phyloP scores from a whole-genome alignment of 2,329 filamentous ascomycete species.

The Fusarium longipes region DNA sequence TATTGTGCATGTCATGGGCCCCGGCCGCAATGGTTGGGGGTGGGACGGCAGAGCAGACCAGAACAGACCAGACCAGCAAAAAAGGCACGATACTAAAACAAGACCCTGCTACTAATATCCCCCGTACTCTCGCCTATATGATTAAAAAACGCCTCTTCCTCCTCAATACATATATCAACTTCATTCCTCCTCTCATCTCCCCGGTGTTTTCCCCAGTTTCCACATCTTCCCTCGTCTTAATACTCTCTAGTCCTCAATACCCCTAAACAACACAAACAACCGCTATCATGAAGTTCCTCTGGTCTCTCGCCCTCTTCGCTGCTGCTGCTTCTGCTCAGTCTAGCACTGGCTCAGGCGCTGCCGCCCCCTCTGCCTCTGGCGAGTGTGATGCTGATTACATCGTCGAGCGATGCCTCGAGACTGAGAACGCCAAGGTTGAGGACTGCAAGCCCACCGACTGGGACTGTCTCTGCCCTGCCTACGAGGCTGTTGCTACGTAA shows the following conservation, averaged over 20 bases:
- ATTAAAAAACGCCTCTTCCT: slow-evolving; percentile 32
- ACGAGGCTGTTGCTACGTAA: slow-evolving; percentile 60
- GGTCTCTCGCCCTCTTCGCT: slow-evolving; percentile 55
- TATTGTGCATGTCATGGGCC: slow-evolving; percentile 19
- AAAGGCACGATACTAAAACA: slow-evolving; percentile 33
- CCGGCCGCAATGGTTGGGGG: slow-evolving; percentile 13
- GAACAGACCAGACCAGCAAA: slow-evolving; percentile 7
- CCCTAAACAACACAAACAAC: slow-evolving; percentile 10
- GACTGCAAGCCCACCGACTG: slow-evolving; percentile 57
- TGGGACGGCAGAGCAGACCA: slow-evolving; percentile 32
- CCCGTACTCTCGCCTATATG: slow-evolving; percentile 31
- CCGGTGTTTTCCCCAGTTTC: background rate
- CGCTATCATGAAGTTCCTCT: slow-evolving; percentile 59
- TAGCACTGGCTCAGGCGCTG: slow-evolving; percentile 41
- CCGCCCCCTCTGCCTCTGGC: slow-evolving; percentile 47
- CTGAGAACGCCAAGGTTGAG: slow-evolving; percentile 54
- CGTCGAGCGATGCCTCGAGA: slow-evolving; percentile 57
- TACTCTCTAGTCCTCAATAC: background rate
- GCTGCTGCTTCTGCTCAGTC: slow-evolving; percentile 51
- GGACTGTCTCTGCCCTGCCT: slow-evolving; percentile 59
- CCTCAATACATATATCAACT: slow-evolving; percentile 7
- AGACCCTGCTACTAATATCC: slow-evolving; percentile 37
- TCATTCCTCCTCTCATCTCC: slow-evolving; percentile 13
- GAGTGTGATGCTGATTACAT: slow-evolving; percentile 61
- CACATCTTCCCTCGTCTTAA: background rate